phyloP scores from a whole-genome alignment of 1,284 basidiomycete genomes.

The Cryptococcus amylolentus region DNA sequence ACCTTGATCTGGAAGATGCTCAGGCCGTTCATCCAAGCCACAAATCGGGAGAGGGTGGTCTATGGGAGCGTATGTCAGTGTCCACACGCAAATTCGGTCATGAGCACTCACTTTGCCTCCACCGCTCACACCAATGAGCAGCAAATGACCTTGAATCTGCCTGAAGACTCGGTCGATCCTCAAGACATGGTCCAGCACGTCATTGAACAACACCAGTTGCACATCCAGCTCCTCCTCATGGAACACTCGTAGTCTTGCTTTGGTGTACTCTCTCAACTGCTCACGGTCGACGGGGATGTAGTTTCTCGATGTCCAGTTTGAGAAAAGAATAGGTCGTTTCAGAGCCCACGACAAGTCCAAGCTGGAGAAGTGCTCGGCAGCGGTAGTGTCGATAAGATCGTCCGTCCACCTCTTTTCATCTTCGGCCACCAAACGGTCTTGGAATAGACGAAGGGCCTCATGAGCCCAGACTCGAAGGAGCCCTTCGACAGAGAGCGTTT shows the following conservation, averaged over 20 bases:
- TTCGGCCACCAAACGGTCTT: conserved; percentile 90
- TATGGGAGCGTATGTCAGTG: conserved; percentile 41
- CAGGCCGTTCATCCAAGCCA: conserved; percentile 99
- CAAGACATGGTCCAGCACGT: conserved; percentile 94
- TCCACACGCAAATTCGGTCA: neutral
- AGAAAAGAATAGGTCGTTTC: conserved; percentile 87
- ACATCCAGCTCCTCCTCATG: conserved; percentile 98
- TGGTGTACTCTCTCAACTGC: conserved; percentile 89
- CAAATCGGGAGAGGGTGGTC: conserved; percentile 97
- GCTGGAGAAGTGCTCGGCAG: conserved; percentile 86
- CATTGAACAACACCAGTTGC: conserved; percentile 97
- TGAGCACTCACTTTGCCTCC: conserved; percentile 77
- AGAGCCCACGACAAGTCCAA: conserved; percentile 81
- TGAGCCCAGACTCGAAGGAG: conserved; percentile 98
- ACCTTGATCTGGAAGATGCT: conserved; percentile 99
- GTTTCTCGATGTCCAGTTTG: conserved; percentile 98
- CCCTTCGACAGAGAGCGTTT: conserved; percentile 86
- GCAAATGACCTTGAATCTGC: conserved; percentile 91
- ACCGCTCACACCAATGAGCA: conserved; percentile 95
- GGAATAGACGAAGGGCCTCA: conserved; percentile 94
- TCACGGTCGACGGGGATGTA: conserved; percentile 95
- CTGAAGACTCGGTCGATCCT: conserved; percentile 99
- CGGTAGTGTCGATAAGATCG: conserved; percentile 79
- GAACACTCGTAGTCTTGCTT: conserved; percentile 89
- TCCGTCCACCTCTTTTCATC: conserved; percentile 94